Conservation (phyloP, 345 rosid species). For the Bretschneidera sinensis region DNA sequence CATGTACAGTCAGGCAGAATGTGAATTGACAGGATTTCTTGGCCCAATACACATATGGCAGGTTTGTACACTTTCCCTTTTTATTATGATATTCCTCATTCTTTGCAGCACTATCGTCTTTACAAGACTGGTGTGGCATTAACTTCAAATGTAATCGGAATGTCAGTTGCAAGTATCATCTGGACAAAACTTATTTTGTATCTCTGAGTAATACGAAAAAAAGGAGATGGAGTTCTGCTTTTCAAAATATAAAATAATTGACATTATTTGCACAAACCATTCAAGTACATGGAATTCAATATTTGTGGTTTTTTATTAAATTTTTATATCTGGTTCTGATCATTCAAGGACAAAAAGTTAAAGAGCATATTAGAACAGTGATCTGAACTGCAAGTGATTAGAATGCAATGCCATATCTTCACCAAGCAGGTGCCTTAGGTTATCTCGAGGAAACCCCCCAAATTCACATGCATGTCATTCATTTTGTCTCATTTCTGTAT, state of each 20-base stretch:
- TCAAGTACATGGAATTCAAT: too few relatives aligned
- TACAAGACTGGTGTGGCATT: background rate
- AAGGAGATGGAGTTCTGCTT: background rate
- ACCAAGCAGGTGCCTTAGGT: background rate
- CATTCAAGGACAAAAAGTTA: too few relatives aligned
- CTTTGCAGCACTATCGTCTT: background rate
- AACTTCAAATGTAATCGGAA: background rate
- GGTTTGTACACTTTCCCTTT: slow-evolving; percentile 42
- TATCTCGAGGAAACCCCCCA: too few relatives aligned
- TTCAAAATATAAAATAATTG: background rate
- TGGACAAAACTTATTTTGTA: background rate
- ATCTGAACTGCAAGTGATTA: background rate
- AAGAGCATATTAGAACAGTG: background rate
- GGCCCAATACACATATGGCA: slow-evolving; percentile 93
- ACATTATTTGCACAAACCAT: background rate
- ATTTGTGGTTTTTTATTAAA: background rate
- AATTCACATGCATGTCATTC: background rate
- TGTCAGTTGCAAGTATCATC: background rate
- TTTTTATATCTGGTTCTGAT: too few relatives aligned
- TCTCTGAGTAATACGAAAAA: too few relatives aligned
- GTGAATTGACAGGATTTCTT: slow-evolving; percentile 65
- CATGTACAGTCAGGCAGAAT: slow-evolving; percentile 67
- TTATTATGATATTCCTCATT: slow-evolving; percentile 9
- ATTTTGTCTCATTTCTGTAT: background rate
- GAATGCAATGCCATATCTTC: too few relatives aligned